Evolutionary conservation across 2,329 filamentous ascomycete species (phyloP), one percentile per base, ranked within the genome.

Genomic region (Ramularia endophylla): DNA sequence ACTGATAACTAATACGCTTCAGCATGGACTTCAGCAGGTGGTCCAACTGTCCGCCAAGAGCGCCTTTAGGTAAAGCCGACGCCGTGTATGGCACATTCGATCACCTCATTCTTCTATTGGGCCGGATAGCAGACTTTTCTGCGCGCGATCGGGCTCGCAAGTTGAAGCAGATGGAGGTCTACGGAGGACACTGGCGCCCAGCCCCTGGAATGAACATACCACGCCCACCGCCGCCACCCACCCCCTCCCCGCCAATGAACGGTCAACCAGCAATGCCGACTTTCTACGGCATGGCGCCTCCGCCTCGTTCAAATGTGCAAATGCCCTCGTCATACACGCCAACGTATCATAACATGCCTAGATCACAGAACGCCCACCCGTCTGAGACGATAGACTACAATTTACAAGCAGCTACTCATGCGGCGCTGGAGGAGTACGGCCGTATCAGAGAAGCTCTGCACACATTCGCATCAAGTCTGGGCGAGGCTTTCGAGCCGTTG

Each of bases 31-130:
- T 85, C 59, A 73, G 80, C 19, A 71, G 77, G 47, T 95, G 87
- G 86, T 80, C 80, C n/a, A 83, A 90, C 56, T 94, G 88, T 57
- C 86, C 87, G 28, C 92, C 92, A 3, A 76, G 92, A 57, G 85
- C 85, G 8, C 83, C 84, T 1, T 73, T 95, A 31, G 87, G 87
- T 13, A 81, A 77, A 46, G 68, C 83, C 4, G 83, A 89, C 56
- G 84, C 87, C 8, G 77, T 90, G 17, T 94, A 90, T 56, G 92
- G 88, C 28, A 87, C 87, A 0, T 87, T 86, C 51, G 92, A 98
- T 60, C 87, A 95, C 60, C 67, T 95, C 4, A 75, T 94, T 32
- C 73, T 97, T 3, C 68, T 97, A 1, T 73, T 95, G 17, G 88
- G 81, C 7, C 81, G 92, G 2, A 71, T 95, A 11, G 78, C 83